phyloP scores from a whole-genome alignment of 2,329 filamentous ascomycete genomes.

The Fusarium sp. region DNA sequence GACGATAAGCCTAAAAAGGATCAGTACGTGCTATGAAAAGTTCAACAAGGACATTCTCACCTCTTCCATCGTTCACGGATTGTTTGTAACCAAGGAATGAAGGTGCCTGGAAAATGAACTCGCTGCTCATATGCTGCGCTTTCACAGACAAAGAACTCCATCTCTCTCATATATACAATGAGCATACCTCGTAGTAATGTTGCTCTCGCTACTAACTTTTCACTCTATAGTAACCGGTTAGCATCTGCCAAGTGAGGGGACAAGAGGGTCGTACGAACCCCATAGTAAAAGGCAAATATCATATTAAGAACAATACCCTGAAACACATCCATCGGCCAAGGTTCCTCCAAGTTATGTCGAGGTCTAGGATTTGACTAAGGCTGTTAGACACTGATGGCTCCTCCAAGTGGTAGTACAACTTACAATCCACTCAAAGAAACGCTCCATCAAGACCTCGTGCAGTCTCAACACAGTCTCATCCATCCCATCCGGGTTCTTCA shows the following conservation, averaged over 20 bases:
- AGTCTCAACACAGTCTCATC: constrained; percentile 43
- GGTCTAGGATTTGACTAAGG: constrained; percentile 29
- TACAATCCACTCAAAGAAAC: constrained; percentile 45
- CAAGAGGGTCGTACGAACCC: constrained; percentile 36
- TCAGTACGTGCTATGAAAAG: background rate
- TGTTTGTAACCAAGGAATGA: constrained; percentile 48
- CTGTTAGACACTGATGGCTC: background rate
- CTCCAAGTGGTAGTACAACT: background rate
- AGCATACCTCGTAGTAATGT: constrained; percentile 50
- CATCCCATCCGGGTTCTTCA: constrained; percentile 42
- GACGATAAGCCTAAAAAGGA: constrained; percentile 44
- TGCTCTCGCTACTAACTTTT: constrained; percentile 45
- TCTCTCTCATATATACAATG: constrained; percentile 47
- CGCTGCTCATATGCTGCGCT: constrained; percentile 49
- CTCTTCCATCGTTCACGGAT: constrained; percentile 49
- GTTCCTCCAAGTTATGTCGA: constrained; percentile 22
- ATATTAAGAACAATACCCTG: constrained; percentile 51
- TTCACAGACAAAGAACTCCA: constrained; percentile 50
- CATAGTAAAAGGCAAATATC: constrained; percentile 52
- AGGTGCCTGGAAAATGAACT: constrained; percentile 49
- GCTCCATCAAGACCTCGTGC: constrained; percentile 46
- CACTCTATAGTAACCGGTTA: constrained; percentile 40
- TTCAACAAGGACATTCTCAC: constrained; percentile 29
- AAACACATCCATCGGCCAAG: constrained; percentile 47
- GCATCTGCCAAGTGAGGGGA: accelerated